Evolutionary conservation across 306 rosid species (phyloP), one percentile per base, ranked within the genome.

Genomic region (Casuarina glauca): DNA sequence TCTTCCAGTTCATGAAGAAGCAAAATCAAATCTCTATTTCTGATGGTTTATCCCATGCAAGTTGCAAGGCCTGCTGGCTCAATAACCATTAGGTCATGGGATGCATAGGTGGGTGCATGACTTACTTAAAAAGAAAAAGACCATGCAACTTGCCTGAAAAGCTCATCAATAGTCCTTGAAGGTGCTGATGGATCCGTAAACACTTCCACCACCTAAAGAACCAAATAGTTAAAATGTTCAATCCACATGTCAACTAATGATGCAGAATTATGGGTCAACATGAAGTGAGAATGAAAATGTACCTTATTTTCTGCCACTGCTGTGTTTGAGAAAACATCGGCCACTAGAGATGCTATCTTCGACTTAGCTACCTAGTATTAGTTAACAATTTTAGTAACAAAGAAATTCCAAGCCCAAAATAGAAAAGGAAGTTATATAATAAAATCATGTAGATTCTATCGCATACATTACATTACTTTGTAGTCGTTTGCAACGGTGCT

Each of bases 401-500:
- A 1, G 10, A 74, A 74, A 11, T 63, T 70, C 57, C 8, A 19
- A 35, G 61, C 16, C 63, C 9, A 58, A 36, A 42, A 66, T 26
- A 45, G 3, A 5, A 42, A 43, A 26, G 9, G 52, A 73, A 44
- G 75, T 51, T 44, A 26, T 78, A 52, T 74, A 73, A 79, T 74
- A 78, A 49, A 85, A 78, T 51, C 84, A 78, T 43, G 19, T 41
- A 73, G 89, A 88, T 64, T 83, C 63, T 88, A 88, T 82, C 74
- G 93, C 97, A 94, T 92, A 91, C 98, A 94, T 95, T 95, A 89
- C 98, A 95, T 95, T 95, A 95, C 99, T 95, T 95, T 95, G 94
- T 87, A 93, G 97, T 95, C 99, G 97, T 81, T 87, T 38, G 84
- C 85, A 78, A 88, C 73, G 7, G 82, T 41, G 79, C 82, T 82